These are phyloP conservation scores for Miscanthus lutarioriparius DNA, from an alignment of 176 grass and related monocot species.

Conservation along the genomic window DNA sequence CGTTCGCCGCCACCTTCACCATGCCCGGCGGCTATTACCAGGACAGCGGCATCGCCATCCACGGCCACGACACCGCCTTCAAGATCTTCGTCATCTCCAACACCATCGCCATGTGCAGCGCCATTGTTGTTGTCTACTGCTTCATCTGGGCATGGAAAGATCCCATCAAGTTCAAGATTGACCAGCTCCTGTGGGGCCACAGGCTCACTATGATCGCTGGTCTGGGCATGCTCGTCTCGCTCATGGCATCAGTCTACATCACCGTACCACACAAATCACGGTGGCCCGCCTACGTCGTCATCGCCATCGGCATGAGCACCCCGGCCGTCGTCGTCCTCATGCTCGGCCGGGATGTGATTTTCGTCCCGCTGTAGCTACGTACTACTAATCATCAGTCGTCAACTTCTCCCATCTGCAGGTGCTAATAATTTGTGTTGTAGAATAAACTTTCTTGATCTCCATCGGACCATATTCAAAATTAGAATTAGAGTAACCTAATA, in stretches of 20 bases:
- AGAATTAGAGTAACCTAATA: background rate
- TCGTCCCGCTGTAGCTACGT: background rate
- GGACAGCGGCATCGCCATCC: constrained; percentile 9
- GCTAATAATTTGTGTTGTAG: background rate
- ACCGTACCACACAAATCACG: background rate
- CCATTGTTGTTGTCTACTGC: constrained; percentile 26
- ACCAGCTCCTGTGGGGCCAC: constrained; percentile 19
- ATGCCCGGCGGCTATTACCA: constrained; percentile 44
- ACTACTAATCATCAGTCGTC: constrained; percentile 2
- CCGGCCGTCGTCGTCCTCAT: constrained; percentile 12
- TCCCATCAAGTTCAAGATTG: constrained; percentile 17
- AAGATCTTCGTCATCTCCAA: constrained; percentile 51
- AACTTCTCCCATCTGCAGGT: constrained; percentile 7
- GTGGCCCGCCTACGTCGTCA: constrained; percentile 29
- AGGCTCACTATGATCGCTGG: constrained; percentile 22
- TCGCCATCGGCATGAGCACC: constrained; percentile 16
- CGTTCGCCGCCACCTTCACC: constrained; percentile 43
- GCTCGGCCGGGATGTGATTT: constrained; percentile 13
- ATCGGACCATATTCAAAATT: background rate
- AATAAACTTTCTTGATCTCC: background rate
- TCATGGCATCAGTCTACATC: constrained; percentile 24
- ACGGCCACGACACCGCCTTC: constrained; percentile 11
- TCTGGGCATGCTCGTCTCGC: constrained; percentile 23
- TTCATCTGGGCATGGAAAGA: constrained; percentile 33
- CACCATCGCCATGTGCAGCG: constrained; percentile 48